Conservation (phyloP, 2,329 filamentous ascomycete species). For the Fusarium denticulatum region DNA sequence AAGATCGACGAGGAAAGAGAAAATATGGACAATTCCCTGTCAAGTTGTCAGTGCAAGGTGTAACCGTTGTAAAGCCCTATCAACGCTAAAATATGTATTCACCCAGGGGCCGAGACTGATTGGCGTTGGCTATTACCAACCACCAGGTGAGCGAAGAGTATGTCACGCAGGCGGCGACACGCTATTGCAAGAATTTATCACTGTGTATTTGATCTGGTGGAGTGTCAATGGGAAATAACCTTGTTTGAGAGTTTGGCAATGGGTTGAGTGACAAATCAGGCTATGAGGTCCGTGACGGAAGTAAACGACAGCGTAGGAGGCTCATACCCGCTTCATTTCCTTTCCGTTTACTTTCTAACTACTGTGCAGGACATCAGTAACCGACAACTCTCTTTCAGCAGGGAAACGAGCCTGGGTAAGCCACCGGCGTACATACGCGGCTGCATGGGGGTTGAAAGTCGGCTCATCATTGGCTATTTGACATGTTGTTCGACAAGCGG, state of each 20-base stretch:
- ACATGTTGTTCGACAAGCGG: neutral
- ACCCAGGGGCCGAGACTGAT: neutral
- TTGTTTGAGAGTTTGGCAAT: no score
- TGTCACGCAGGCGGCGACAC: no score
- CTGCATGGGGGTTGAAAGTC: neutral
- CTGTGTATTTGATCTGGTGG: no score
- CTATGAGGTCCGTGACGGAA: neutral
- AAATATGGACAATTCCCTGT: neutral
- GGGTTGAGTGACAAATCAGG: no score
- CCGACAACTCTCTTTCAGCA: neutral
- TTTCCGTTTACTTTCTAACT: no score
- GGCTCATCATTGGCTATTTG: neutral
- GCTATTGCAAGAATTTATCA: no score
- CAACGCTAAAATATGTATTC: neutral
- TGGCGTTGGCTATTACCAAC: neutral
- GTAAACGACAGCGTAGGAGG: fast-evolving
- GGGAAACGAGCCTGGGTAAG: neutral
- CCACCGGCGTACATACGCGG: neutral
- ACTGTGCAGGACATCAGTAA: neutral
- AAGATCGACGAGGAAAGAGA: neutral
- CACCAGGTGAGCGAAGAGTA: no score
- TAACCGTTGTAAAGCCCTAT: neutral
- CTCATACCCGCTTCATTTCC: neutral
- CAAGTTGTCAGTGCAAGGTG: neutral
- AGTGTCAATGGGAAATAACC: no score